These are phyloP conservation scores for Chlamydomonas sp. DNA, from an alignment of 139 green algal species.

Conservation along the genomic window DNA sequence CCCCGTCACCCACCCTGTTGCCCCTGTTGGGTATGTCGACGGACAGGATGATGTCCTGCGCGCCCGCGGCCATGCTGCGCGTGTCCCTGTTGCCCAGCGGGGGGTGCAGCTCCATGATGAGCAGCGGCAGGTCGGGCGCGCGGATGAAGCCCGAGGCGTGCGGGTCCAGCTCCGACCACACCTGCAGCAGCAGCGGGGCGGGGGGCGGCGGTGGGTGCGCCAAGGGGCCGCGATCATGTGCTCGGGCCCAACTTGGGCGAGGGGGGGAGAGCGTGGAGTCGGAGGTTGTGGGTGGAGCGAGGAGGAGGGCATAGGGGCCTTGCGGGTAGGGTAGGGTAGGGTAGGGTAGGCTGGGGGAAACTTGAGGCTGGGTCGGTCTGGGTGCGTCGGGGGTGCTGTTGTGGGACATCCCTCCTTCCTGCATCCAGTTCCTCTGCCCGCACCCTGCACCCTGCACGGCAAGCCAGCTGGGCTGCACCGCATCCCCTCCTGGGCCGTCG, in stretches of 20 bases:
- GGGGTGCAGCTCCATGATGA: conserved; percentile 43
- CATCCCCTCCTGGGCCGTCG: too few species aligned
- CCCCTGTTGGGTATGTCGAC: conserved; percentile 60
- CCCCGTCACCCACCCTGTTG: neutral
- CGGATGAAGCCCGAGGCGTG: conserved; percentile 60
- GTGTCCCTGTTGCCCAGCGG: conserved; percentile 54
- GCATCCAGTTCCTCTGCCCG: too few species aligned
- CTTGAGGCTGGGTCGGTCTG: too few species aligned
- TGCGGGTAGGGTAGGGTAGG: too few species aligned
- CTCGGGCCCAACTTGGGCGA: neutral
- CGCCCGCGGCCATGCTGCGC: conserved; percentile 10
- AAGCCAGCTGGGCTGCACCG: too few species aligned
- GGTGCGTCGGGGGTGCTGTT: too few species aligned
- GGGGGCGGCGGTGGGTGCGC: neutral
- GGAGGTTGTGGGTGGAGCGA: too few species aligned
- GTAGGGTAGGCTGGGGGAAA: too few species aligned
- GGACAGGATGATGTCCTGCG: conserved; percentile 61
- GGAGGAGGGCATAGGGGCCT: too few species aligned
- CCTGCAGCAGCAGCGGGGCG: conserved; percentile 29
- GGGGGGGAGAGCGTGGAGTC: too few species aligned
- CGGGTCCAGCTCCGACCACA: conserved; percentile 68
- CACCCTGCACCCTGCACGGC: too few species aligned
- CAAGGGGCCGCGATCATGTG: neutral
- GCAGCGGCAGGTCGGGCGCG: conserved; percentile 43
- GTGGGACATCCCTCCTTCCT: too few species aligned